These are phyloP conservation scores for Phtheirospermum japonicum DNA, from an alignment of 257 asterid species.

Conservation along the genomic window DNA sequence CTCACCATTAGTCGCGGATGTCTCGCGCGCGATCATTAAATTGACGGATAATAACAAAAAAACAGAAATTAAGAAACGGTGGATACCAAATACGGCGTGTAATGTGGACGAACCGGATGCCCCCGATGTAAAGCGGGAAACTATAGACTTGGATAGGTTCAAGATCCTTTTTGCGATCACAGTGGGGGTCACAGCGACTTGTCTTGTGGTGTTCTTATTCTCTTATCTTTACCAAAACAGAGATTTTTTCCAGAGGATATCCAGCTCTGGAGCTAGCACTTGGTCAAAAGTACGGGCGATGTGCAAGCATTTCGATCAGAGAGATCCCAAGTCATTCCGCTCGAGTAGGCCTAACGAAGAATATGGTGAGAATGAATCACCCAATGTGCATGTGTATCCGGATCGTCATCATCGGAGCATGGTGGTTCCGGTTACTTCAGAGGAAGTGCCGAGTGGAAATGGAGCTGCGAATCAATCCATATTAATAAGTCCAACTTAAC, in stretches of 20 bases:
- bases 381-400: not conserved
- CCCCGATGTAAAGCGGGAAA: not conserved
- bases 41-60: slow-evolving; percentile 17
- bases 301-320: slow-evolving; percentile 30
- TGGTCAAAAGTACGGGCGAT: slow-evolving; percentile 29
- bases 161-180: slow-evolving; percentile 26
- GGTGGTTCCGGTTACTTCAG: slow-evolving; percentile 7
- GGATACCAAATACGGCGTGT: slow-evolving; percentile 3
- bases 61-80: slow-evolving; percentile 18
- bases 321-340: slow-evolving; percentile 12
- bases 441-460: not conserved
- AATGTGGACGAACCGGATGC: not conserved
- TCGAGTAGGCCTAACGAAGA: not conserved
- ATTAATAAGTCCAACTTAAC: too few relatives aligned
- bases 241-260: slow-evolving; percentile 23
- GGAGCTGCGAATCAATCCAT: not conserved
- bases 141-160: slow-evolving; percentile 14
- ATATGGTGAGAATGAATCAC: slow-evolving; percentile 5
- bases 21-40: slow-evolving; percentile 32
- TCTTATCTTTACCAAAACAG: slow-evolving; percentile 25
- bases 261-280: slow-evolving; percentile 21
- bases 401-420: not conserved
- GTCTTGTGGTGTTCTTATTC: slow-evolving; percentile 26
- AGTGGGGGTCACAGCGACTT: slow-evolving; percentile 18
- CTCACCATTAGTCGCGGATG: slow-evolving; percentile 38